phyloP scores from a whole-genome alignment of 2,329 filamentous ascomycete genomes.

The Monilinia fructigena region DNA sequence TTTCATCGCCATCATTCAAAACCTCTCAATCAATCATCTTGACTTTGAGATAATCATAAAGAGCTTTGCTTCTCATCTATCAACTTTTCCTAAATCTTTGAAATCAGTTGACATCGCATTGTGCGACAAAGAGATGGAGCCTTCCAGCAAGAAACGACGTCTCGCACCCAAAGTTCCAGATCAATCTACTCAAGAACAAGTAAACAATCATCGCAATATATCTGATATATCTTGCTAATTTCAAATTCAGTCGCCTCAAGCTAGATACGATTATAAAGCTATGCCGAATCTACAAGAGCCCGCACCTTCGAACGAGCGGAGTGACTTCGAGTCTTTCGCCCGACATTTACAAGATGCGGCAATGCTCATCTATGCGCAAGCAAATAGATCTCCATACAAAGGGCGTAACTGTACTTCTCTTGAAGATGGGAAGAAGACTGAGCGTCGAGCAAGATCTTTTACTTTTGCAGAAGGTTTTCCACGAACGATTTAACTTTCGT shows the following conservation, averaged over 20 bases:
- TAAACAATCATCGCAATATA: conserved; percentile 27
- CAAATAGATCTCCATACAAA: conserved; percentile 57
- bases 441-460: conserved; percentile 53
- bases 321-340: conserved; percentile 65
- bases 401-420: conserved; percentile 58
- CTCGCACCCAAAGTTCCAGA: conserved; percentile 41
- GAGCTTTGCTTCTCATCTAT: not conserved
- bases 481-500: conserved; percentile 59
- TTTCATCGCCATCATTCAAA: not conserved
- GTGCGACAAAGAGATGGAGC: conserved; percentile 30
- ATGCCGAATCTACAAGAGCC: conserved; percentile 36
- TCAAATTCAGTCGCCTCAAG: conserved; percentile 33
- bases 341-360: conserved; percentile 67
- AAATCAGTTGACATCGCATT: conserved; percentile 8
- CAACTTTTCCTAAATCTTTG: not conserved
- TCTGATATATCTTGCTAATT: conserved; percentile 25
- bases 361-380: conserved; percentile 64
- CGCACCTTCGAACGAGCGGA: conserved; percentile 39
- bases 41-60: conserved; percentile 7
- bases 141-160: conserved; percentile 41
- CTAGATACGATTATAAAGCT: conserved; percentile 38
- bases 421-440: conserved; percentile 59
- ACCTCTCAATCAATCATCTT: conserved; percentile 19
- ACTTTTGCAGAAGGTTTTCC: conserved; percentile 56
- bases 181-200: conserved; percentile 39